Conservation (phyloP, 768 basidiomycete species). For the Trametes coccinea region DNA sequence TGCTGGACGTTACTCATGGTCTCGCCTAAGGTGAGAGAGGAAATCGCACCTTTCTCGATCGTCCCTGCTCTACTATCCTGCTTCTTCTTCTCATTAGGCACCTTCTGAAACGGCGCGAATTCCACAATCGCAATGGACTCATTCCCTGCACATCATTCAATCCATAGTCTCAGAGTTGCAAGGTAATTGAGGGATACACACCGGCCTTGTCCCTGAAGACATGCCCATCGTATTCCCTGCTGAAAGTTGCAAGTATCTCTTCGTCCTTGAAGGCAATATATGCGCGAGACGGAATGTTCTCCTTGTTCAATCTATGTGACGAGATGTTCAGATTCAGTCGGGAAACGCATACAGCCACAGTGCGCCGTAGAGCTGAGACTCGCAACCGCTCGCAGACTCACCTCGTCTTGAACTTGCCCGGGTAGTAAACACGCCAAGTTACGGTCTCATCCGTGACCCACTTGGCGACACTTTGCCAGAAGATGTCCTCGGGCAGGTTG, state of each 20-base stretch:
- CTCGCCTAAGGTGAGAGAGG: not conserved
- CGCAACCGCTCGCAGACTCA: conserved; percentile 33
- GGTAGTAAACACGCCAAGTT: conserved; percentile 64
- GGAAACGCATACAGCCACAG: no score
- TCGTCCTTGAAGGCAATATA: conserved; percentile 88
- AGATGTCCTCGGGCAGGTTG: conserved; percentile 87
- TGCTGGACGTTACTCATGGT: not conserved
- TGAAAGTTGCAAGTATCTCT: conserved; percentile 71
- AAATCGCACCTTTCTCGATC: conserved; percentile 78
- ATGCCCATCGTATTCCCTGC: conserved; percentile 88
- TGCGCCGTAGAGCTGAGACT: no score
- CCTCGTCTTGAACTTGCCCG: conserved; percentile 73
- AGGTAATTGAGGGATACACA: conserved; percentile 35
- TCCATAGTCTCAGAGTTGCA: not conserved
- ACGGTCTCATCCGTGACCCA: conserved; percentile 82
- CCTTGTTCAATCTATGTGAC: conserved; percentile 67
- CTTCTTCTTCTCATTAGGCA: conserved; percentile 76
- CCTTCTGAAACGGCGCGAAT: conserved; percentile 90
- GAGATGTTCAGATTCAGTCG: not conserved
- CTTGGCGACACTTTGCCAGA: conserved; percentile 86
- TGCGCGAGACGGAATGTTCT: conserved; percentile 83
- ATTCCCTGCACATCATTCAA: conserved; percentile 55
- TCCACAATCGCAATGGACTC: conserved; percentile 90
- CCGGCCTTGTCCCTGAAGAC: conserved; percentile 90
- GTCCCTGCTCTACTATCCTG: conserved; percentile 79